Conservation (phyloP, 2,329 filamentous ascomycete genomes). For the Fusarium oligoseptatum region DNA sequence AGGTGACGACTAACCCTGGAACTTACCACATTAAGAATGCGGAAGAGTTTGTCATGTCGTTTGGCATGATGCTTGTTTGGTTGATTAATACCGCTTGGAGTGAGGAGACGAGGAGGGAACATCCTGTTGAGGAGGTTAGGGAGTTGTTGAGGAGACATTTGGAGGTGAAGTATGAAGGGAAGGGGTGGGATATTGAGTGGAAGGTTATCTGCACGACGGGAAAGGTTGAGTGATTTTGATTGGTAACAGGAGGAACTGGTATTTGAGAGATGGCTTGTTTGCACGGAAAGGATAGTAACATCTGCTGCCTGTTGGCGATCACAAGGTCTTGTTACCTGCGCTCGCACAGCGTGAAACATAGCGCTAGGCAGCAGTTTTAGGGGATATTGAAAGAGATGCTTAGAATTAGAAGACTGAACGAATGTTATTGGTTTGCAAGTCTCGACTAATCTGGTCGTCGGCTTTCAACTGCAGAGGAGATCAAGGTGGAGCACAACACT, state of each 20-base stretch:
- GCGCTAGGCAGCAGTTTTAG: background rate
- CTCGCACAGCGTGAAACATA: background rate
- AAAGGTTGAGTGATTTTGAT: conserved; percentile 29
- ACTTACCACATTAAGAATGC: conserved; percentile 49
- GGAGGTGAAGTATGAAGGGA: conserved; percentile 54
- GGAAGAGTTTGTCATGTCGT: conserved; percentile 52
- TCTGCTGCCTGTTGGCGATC: background rate
- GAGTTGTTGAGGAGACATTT: conserved; percentile 53
- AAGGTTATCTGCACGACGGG: conserved; percentile 45
- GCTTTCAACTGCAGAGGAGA: background rate
- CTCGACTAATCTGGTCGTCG: background rate
- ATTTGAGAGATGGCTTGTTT: background rate
- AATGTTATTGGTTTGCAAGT: background rate
- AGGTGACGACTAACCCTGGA: conserved; percentile 49
- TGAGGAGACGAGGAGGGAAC: conserved; percentile 54
- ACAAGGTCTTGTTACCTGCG: background rate
- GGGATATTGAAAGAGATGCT: background rate
- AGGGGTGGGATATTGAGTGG: conserved; percentile 46
- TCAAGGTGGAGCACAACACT: background rate
- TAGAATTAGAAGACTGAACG: background rate
- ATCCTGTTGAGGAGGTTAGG: conserved; percentile 54
- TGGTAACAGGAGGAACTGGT: too few relatives aligned
- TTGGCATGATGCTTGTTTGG: conserved; percentile 56
- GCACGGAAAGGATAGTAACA: background rate
- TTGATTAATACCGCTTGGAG: conserved; percentile 55